Conservation (phyloP, 1,284 basidiomycete species). For the Veloporphyrellus conicus region DNA sequence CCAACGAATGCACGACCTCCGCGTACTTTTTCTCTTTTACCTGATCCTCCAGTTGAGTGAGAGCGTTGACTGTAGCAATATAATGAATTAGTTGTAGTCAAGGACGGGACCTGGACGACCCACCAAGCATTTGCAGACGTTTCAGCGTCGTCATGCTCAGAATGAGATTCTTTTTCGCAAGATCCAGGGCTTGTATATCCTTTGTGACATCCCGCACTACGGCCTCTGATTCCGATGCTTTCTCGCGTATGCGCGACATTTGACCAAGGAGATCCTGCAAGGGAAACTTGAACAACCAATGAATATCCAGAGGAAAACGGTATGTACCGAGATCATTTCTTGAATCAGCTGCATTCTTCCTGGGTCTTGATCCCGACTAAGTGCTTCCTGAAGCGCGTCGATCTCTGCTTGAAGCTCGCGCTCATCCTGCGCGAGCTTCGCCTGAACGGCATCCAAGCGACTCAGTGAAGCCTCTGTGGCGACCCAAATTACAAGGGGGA, state of each 20-base stretch:
- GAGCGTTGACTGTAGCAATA: conserved; percentile 61
- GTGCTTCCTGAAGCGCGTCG: conserved; percentile 57
- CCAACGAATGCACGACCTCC: conserved; percentile 79
- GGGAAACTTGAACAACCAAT: conserved; percentile 4
- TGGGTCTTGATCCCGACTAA: conserved; percentile 76
- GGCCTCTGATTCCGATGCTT: conserved; percentile 92
- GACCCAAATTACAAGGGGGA: conserved; percentile 1
- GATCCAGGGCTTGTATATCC: conserved; percentile 92
- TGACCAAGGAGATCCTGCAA: conserved; percentile 83
- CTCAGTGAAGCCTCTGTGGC: conserved; percentile 61
- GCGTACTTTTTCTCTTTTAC: conserved; percentile 74
- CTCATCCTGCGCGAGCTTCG: conserved; percentile 58
- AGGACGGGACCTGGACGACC: conserved; percentile 21
- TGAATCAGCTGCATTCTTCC: conserved; percentile 84
- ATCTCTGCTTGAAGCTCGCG: conserved; percentile 70
- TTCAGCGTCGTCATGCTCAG: conserved; percentile 88
- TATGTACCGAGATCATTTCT: conserved; percentile 82
- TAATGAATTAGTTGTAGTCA: conserved; percentile 1
- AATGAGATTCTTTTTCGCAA: conserved; percentile 91
- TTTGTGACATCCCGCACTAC: conserved; percentile 94
- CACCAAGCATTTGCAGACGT: conserved; percentile 91
- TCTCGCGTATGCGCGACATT: conserved; percentile 91
- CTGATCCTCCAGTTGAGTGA: conserved; percentile 76
- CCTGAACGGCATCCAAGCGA: conserved; percentile 59
- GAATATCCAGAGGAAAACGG: not conserved